Evolutionary conservation across 2,329 filamentous ascomycete species (phyloP).

Genomic region (Aspergillus proliferans): DNA sequence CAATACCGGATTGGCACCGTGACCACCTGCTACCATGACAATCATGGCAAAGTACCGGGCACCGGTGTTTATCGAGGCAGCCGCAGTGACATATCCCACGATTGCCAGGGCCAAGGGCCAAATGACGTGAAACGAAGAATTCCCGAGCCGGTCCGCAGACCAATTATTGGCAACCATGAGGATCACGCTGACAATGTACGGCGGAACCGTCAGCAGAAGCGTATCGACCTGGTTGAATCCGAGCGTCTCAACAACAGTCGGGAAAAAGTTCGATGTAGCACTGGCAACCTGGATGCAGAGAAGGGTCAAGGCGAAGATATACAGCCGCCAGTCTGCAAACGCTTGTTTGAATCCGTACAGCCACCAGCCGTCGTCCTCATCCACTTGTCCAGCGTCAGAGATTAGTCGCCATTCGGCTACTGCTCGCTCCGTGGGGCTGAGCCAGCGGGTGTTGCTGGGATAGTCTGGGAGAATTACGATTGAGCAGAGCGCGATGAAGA

Average conservation of each 20-base stretch:
- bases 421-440: conserved; percentile 43
- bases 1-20: no score
- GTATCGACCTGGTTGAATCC: conserved; percentile 45
- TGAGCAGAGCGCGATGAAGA: conserved; percentile 31
- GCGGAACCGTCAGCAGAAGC: conserved; percentile 46
- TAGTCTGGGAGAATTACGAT: conserved; percentile 39
- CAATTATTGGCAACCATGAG: conserved; percentile 45
- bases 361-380: no score
- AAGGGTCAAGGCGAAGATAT: conserved; percentile 51
- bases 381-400: no score
- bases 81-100: conserved; percentile 13
- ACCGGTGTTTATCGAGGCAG: no score
- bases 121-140: conserved; percentile 27
- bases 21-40: no score
- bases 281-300: conserved; percentile 25
- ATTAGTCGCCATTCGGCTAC: conserved; percentile 32
- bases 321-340: conserved; percentile 45
- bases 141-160: conserved; percentile 42
- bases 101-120: conserved; percentile 18
- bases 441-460: conserved; percentile 39
- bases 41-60: no score
- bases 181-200: conserved; percentile 46
- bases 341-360: conserved; percentile 44
- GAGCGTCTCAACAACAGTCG: conserved; percentile 41
- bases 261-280: conserved; percentile 19